A percentile compares a stretch with the other conserved stretches of the same genome.
These are phyloP conservation scores for Talaromyces sp. DNA, from an alignment of 2,329 filamentous ascomycete genomes.

Conservation along the genomic window DNA sequence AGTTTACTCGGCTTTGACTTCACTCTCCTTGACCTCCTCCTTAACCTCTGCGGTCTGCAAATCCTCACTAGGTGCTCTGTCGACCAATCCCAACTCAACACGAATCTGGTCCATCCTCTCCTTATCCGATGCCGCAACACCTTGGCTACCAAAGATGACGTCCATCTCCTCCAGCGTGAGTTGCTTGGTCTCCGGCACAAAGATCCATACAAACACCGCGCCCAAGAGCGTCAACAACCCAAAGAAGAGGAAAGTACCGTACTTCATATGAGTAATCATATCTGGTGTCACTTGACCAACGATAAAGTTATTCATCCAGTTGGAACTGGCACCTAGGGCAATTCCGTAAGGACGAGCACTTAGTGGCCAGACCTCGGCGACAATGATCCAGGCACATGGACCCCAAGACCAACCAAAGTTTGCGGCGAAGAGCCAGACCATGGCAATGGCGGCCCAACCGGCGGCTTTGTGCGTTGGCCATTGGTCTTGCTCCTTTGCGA, in stretches of 20 bases:
- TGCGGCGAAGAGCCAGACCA: slow-evolving; percentile 66
- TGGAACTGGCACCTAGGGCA: slow-evolving; percentile 64
- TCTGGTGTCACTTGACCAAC: slow-evolving; percentile 70
- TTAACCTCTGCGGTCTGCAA: slow-evolving; percentile 9
- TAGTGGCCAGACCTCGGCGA: slow-evolving; percentile 72
- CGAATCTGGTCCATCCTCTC: slow-evolving; percentile 74
- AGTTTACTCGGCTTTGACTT: slow-evolving; percentile 8
- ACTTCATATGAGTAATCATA: slow-evolving; percentile 63
- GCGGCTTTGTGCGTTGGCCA: slow-evolving; percentile 59
- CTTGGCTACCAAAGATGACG: slow-evolving; percentile 43
- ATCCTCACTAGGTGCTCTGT: background rate
- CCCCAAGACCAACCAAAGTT: slow-evolving; percentile 74
- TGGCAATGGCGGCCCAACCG: slow-evolving; percentile 63
- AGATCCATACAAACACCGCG: slow-evolving; percentile 38
- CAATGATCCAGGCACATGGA: slow-evolving; percentile 70
- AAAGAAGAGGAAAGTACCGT: slow-evolving; percentile 56
- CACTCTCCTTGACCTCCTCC: slow-evolving; percentile 19
- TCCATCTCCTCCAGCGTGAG: slow-evolving; percentile 60
- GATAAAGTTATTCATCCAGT: slow-evolving; percentile 58
- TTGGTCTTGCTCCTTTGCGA: slow-evolving; percentile 59
- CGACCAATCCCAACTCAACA: slow-evolving; percentile 62
- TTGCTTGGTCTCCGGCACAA: slow-evolving; percentile 53
- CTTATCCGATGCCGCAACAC: slow-evolving; percentile 38
- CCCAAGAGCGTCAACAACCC: slow-evolving; percentile 40
- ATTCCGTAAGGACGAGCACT: slow-evolving; percentile 69